Conservation (phyloP, 1,284 basidiomycete genomes). For the Athelia psychrophila region DNA sequence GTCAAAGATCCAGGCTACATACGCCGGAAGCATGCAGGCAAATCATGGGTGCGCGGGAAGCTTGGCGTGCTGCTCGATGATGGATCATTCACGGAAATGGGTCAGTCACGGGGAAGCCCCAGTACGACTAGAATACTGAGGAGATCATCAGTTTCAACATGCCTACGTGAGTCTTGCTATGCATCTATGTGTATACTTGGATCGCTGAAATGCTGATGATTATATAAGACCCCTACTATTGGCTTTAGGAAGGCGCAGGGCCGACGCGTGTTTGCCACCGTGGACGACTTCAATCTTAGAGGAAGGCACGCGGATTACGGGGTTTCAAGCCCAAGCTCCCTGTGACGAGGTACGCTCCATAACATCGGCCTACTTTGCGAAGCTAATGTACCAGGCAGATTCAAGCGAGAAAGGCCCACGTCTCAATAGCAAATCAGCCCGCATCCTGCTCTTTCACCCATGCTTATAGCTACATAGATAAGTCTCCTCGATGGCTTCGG, state of each 20-base stretch:
- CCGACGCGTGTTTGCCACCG: slow-evolving; percentile 36
- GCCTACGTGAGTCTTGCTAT: slow-evolving; percentile 39
- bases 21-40: slow-evolving; percentile 37
- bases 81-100: slow-evolving; percentile 34
- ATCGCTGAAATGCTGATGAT: too few relatives aligned
- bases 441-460: not conserved
- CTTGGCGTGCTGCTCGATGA: slow-evolving; percentile 32
- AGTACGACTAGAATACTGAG: slow-evolving; percentile 28
- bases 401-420: slow-evolving; percentile 30
- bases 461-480: slow-evolving; percentile 23
- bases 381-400: slow-evolving; percentile 20
- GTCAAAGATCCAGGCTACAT: slow-evolving; percentile 36
- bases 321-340: slow-evolving; percentile 34
- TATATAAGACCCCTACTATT: slow-evolving; percentile 38
- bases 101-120: slow-evolving; percentile 37
- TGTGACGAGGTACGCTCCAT: slow-evolving; percentile 33
- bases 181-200: too few relatives aligned
- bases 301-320: slow-evolving; percentile 43
- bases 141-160: slow-evolving; percentile 28
- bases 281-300: slow-evolving; percentile 42
- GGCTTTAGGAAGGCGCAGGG: slow-evolving; percentile 34
- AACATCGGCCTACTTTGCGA: not conserved
- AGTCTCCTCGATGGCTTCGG: slow-evolving; percentile 41
- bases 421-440: slow-evolving; percentile 33
- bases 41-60: slow-evolving; percentile 41